These are phyloP conservation scores for Gnomoniopsis sp. DNA, from an alignment of 2,329 filamentous ascomycete genomes.

Conservation along the genomic window DNA sequence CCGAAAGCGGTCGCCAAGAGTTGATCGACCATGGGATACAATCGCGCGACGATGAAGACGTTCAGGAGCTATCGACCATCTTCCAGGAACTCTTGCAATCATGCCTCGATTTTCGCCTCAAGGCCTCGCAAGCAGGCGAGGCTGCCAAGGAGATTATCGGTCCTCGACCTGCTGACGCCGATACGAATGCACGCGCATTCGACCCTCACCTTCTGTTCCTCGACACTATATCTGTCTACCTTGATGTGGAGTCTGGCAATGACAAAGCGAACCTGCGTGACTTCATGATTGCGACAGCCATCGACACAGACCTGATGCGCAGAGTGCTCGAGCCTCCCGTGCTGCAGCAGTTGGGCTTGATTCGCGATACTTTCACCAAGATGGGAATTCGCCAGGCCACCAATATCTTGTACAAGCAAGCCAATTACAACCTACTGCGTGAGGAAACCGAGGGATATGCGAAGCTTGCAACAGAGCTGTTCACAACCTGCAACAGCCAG, in stretches of 20 bases:
- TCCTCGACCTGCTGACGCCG: constrained; percentile 47
- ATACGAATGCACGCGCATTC: constrained; percentile 49
- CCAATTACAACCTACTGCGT: constrained; percentile 91
- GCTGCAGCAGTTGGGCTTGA: constrained; percentile 72
- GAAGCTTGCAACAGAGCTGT: constrained; percentile 92
- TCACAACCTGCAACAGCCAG: constrained; percentile 76
- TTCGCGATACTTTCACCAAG: constrained; percentile 79
- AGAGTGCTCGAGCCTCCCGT: constrained; percentile 77
- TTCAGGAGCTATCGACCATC: constrained; percentile 64
- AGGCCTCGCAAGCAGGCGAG: constrained; percentile 65
- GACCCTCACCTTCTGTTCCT: constrained; percentile 72
- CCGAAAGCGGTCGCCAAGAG: constrained; percentile 60
- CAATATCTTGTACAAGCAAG: constrained; percentile 89
- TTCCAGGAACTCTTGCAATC: constrained; percentile 84
- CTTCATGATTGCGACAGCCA: constrained; percentile 68
- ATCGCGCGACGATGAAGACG: constrained; percentile 65
- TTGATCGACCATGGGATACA: constrained; percentile 63
- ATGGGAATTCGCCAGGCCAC: constrained; percentile 87
- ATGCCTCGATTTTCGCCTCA: constrained; percentile 66
- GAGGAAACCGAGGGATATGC: constrained; percentile 97
- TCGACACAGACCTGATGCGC: constrained; percentile 71
- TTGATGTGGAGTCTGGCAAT: constrained; percentile 62
- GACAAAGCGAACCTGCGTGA: constrained; percentile 54
- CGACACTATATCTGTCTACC: constrained; percentile 76
- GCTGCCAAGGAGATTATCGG: constrained; percentile 73